A percentile compares a stretch with the other conserved stretches of the same genome.
phyloP scores from a whole-genome alignment of 2,329 filamentous ascomycete genomes.

The Hortaea werneckii region DNA sequence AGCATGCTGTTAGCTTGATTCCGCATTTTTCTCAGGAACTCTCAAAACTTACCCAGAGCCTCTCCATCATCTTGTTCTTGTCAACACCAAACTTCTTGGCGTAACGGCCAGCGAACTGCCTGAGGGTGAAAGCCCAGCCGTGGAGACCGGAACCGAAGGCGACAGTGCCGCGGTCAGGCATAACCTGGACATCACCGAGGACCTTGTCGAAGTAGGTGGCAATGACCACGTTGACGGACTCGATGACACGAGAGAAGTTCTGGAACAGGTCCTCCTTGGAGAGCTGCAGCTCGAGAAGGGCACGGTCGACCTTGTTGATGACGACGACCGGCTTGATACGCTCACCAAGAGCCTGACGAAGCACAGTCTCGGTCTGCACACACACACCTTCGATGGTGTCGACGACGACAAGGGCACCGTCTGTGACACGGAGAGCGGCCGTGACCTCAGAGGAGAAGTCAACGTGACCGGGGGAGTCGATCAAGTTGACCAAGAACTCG shows the following conservation, averaged over 20 bases:
- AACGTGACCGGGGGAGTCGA: conserved; percentile 99
- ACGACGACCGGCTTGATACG: conserved; percentile 99
- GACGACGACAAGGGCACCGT: conserved; percentile 98
- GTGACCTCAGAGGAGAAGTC: conserved; percentile 99
- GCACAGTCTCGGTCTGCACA: conserved; percentile 99
- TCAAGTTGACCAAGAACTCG: conserved; percentile 99
- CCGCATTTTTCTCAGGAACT: too few species aligned
- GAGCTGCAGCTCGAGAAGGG: conserved; percentile 96
- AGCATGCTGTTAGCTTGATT: conserved; percentile 9
- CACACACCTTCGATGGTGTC: conserved; percentile 99
- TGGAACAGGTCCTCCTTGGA: conserved; percentile 99
- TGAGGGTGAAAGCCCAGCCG: conserved; percentile 98
- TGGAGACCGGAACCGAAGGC: conserved; percentile 99
- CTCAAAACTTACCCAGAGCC: conserved; percentile 72
- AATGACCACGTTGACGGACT: conserved; percentile 99
- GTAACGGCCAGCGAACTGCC: conserved; percentile 91
- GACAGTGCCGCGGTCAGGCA: conserved; percentile 94
- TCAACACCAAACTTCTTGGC: conserved; percentile 99
- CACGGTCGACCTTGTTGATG: conserved; percentile 99
- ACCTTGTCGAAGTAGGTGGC: conserved; percentile 96
- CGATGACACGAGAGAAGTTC: conserved; percentile 98
- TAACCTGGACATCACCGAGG: conserved; percentile 96
- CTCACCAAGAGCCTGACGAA: conserved; percentile 97
- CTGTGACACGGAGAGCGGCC: conserved; percentile 97
- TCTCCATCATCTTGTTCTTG: conserved; percentile 99